Base-by-base conservation (phyloP, 2,329 filamentous ascomycete genomes). In the Bipolaris cookei region DNA sequence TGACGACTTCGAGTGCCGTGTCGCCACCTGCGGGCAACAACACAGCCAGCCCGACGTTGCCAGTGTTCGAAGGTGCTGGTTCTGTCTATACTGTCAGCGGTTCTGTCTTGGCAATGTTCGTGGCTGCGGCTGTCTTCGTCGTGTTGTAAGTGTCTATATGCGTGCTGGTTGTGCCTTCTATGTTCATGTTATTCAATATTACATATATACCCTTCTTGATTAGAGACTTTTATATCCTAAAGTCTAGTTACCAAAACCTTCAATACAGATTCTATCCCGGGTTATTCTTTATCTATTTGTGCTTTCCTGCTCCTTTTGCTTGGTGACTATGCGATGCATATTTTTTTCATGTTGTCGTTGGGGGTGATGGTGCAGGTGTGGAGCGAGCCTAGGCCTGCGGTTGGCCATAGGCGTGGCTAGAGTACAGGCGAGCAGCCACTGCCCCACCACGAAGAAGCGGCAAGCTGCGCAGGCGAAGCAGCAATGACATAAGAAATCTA, bases 11-110 rank as follows among this genome's bases (percentile, higher is more conserved):
- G 14, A 37, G 61, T 4, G 54, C 61, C 6, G 56, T 54, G 37
- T 41, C 55, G 37, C 67, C 69, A 10, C 62, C 72, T 58, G 66
- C 61, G 58, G 74, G 67, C 54, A 60, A 50, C 62, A 73, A 54
- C 44, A 46, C 52, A 20, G 50, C 64, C 2, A 66, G 47, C 38
- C 47, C 68, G 16, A 58, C 54, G 14, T 46, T 51, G 23, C 64
- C 65, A 18, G 44, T 65, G 48, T 76, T 75, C 48, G 43, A 58
- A 4, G 72, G 73, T 28, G 66, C 54, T 37, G 54, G 28, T 13
- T 56, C 54, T 14, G 7, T 23, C 35, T 37, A 53, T 20, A 6
- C 64, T 32, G 72, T 65, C 3, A 58, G 56, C 39, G 65, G 47
- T 54, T 69, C 68, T 6, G 35, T 71, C 34, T 25, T 72, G 13